A percentile compares a stretch with the other conserved stretches of the same genome.
phyloP scores from a whole-genome alignment of 2,329 filamentous ascomycete genomes.

The Calcarisporium arbuscula region DNA sequence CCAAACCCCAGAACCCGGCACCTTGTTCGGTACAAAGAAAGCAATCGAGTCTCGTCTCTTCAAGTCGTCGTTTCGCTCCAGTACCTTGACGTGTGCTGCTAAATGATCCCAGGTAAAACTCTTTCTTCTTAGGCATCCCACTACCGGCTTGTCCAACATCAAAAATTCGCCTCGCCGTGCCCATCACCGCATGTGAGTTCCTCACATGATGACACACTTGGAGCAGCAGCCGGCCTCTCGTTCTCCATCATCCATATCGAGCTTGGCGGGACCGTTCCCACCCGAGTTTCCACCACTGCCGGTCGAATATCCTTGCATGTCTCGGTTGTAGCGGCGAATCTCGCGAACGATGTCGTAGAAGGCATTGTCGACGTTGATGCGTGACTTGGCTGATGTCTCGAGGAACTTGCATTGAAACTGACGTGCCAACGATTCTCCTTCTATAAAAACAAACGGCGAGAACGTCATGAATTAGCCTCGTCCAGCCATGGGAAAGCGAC shows the following conservation, averaged over 20 bases:
- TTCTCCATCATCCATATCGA: slow-evolving; percentile 68
- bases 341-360: slow-evolving; percentile 98
- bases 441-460: slow-evolving; percentile 39
- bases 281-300: slow-evolving; percentile 60
- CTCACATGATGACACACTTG: slow-evolving; percentile 84
- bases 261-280: slow-evolving; percentile 55
- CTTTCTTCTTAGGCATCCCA: no score
- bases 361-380: slow-evolving; percentile 96
- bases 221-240: slow-evolving; percentile 72
- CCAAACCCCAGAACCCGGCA: no score
- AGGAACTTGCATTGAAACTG: slow-evolving; percentile 97
- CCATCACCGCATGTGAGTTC: slow-evolving; percentile 5
- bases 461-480: not conserved
- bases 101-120: no score
- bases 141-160: no score
- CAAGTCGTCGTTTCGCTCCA: no score
- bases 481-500: slow-evolving; percentile 4
- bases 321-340: slow-evolving; percentile 96
- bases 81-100: no score
- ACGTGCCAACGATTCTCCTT: slow-evolving; percentile 80
- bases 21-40: no score
- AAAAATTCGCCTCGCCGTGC: slow-evolving; percentile 5
- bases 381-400: slow-evolving; percentile 96
- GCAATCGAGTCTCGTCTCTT: no score
- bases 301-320: slow-evolving; percentile 83